A percentile compares a stretch with the other conserved stretches of the same genome.
Conservation (phyloP, 2,329 filamentous ascomycete genomes). For the Hymenoscyphus scutula region DNA sequence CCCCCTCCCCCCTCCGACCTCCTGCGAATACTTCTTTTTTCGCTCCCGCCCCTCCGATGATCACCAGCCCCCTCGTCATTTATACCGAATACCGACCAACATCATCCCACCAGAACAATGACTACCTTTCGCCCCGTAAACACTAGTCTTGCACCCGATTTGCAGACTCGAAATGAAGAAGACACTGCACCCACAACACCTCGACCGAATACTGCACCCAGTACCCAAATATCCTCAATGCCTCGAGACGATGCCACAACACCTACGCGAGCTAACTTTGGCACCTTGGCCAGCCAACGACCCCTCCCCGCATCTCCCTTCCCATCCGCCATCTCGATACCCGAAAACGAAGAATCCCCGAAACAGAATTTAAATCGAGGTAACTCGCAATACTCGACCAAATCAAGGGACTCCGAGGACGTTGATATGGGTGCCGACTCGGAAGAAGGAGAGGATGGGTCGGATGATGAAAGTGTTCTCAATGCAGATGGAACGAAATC, state of each 20-base stretch:
- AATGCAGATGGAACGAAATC: constrained; percentile 65
- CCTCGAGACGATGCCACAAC: constrained; percentile 53
- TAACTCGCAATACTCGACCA: constrained; percentile 59
- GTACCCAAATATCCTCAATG: constrained; percentile 41
- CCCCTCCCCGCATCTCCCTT: constrained; percentile 52
- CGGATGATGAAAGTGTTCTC: constrained; percentile 64
- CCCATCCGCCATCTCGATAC: constrained; percentile 48
- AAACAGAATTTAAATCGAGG: constrained; percentile 48
- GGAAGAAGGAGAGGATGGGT: constrained; percentile 57
- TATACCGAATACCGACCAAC: constrained; percentile 10
- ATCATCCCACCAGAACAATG: constrained; percentile 39
- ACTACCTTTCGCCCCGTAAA: constrained; percentile 61
- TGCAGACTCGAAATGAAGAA: constrained; percentile 40
- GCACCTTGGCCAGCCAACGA: constrained; percentile 47
- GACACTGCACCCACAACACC: constrained; percentile 56
- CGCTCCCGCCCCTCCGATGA: constrained; percentile 16
- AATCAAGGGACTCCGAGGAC: constrained; percentile 64
- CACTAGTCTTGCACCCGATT: constrained; percentile 47
- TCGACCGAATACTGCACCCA: constrained; percentile 42
- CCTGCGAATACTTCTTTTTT: constrained; percentile 18
- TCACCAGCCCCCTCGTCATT: constrained; percentile 30
- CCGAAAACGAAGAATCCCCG: constrained; percentile 44
- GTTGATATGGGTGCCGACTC: constrained; percentile 71
- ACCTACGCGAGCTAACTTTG: constrained; percentile 60
- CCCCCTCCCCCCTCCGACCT: constrained; percentile 17